These are phyloP conservation scores for Chlamydomonas sp. DNA, from an alignment of 139 green algal genomes.

Conservation along the genomic window DNA sequence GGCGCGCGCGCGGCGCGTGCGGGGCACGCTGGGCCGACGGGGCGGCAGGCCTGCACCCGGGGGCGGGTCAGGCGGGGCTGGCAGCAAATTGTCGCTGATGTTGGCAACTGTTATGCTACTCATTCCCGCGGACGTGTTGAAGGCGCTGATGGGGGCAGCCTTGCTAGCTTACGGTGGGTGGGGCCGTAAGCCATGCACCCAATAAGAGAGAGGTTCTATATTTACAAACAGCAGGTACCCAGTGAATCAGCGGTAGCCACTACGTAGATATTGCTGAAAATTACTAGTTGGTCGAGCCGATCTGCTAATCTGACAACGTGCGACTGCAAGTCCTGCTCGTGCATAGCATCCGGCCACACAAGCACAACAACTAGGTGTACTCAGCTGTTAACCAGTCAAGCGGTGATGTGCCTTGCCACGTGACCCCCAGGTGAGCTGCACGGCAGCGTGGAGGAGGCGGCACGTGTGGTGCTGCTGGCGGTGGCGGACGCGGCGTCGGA, in stretches of 20 bases:
- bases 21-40: not conserved
- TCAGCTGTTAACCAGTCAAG: too few species aligned
- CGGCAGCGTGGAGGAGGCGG: conserved; percentile 20
- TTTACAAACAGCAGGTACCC: not conserved
- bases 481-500: conserved; percentile 6
- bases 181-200: not conserved
- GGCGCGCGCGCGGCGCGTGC: not conserved
- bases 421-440: conserved; percentile 14
- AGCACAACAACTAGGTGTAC: too few species aligned
- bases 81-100: not conserved
- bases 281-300: too few species aligned
- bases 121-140: not conserved
- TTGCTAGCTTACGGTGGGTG: conserved; percentile 25
- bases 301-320: too few species aligned
- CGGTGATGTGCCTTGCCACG: not conserved
- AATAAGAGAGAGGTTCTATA: not conserved
- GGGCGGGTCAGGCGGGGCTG: not conserved
- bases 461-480: conserved; percentile 17
- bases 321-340: too few species aligned
- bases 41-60: not conserved
- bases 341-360: not conserved
- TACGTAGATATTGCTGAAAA: not conserved
- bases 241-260: not conserved
- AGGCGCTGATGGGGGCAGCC: not conserved
- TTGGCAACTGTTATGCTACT: not conserved